Evolutionary conservation across 257 asterid species (phyloP), one percentile per base, ranked within the genome.

Genomic region (Leptodermis oblonga): DNA sequence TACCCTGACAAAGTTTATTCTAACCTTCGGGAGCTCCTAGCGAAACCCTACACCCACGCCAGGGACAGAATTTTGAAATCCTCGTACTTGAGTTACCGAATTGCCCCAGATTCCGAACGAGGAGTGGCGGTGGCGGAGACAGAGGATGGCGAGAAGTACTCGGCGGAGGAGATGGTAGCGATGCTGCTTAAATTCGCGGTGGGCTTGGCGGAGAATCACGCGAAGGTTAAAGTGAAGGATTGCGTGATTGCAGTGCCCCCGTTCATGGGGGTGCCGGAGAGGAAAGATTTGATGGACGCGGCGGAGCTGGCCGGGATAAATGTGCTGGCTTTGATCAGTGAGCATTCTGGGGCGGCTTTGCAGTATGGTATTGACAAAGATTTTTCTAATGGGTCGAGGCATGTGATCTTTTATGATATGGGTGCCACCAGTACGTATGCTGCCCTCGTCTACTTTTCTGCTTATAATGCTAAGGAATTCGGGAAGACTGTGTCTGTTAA

Each of bases 301-400:
- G 97, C 97, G 17, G 93, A 89, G 79, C 86, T 94, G 90, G 96
- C 90, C 1, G 97, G 97, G 75, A 73, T 91, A 67, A 94, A 94
- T 84, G 97, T 91, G 60, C 74, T 94, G 78, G 88, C 99, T 42
- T 77, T 94, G 83, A 83, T 94, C 74, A 89, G 91, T 72, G 99
- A 94, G 81, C 96, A 94, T 77, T 83, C 96, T 0, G 97, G 97
- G 5, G 97, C 97, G 36, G 97, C 99, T n/a, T 71, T 94, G 86
- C 99, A 94, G 83, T 94, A 94, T 62, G 97, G 99, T 72, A 94
- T 94, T 74, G 97, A 94, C 79, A 94, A 94, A 81, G 97, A 91
- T 80, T 94, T 94, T 67, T 80, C 95, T 0, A 86, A 94, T 54
- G 97, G 88, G 46, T 85, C 99, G 15, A 83, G 95, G 81, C 85